These are phyloP conservation scores for Tagetes erecta DNA, from an alignment of 129 eudicot genomes.

Conservation along the genomic window DNA sequence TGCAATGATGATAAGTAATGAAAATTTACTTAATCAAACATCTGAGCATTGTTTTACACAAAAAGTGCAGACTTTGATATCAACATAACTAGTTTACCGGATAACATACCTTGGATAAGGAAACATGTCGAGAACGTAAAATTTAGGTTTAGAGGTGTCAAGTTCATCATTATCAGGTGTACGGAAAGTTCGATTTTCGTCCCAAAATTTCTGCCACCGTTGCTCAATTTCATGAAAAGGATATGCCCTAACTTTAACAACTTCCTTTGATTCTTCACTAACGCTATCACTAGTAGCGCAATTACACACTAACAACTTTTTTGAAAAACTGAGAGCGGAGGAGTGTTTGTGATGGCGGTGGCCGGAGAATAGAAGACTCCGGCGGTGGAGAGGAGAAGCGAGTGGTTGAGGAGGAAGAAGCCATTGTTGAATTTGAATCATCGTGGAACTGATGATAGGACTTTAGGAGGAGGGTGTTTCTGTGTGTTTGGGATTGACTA, in stretches of 20 bases:
- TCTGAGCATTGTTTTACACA: slow-evolving; percentile 6
- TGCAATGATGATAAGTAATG: slow-evolving; percentile 39
- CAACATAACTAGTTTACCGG: background rate
- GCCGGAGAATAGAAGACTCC: slow-evolving; percentile 21
- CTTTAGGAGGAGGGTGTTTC: background rate
- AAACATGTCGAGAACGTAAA: slow-evolving; percentile 94
- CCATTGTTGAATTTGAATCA: slow-evolving; percentile 54
- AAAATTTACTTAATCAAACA: background rate
- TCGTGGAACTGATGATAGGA: background rate
- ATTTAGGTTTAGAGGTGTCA: slow-evolving; percentile 91
- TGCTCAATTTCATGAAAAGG: slow-evolving; percentile 83
- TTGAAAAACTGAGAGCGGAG: slow-evolving; percentile 3
- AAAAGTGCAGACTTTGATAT: no score
- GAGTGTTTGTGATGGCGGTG: slow-evolving; percentile 24
- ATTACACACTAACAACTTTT: slow-evolving; percentile 18
- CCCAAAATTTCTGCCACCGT: slow-evolving; percentile 88
- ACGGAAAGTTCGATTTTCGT: slow-evolving; percentile 71
- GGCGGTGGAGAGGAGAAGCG: slow-evolving; percentile 26
- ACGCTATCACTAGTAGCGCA: slow-evolving; percentile 9
- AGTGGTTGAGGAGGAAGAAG: slow-evolving; percentile 38
- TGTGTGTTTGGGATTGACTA: slow-evolving; percentile 17
- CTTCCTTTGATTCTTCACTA: slow-evolving; percentile 24
- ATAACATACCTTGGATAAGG: slow-evolving; percentile 81
- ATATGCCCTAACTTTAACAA: slow-evolving; percentile 54
- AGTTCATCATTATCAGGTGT: slow-evolving; percentile 72